These are phyloP conservation scores for Musa schizocarpa DNA, from an alignment of 176 grass and related monocot species.

Conservation along the genomic window DNA sequence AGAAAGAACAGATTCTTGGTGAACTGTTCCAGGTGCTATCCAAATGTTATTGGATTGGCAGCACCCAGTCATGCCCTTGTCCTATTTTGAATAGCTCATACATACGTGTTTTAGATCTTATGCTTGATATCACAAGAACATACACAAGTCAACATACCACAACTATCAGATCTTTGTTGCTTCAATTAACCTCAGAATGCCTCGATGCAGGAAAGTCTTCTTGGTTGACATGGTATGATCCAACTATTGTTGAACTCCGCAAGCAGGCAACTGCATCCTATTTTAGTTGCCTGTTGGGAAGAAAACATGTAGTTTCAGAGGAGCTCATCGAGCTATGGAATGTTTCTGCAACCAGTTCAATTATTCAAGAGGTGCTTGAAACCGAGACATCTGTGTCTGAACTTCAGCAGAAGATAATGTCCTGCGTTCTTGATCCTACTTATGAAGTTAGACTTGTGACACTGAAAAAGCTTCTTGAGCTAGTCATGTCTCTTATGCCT, in stretches of 20 bases:
- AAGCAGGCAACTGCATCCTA: slow-evolving; percentile 74
- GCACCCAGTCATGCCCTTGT: slow-evolving; percentile 46
- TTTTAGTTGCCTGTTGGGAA: slow-evolving; percentile 64
- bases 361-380: slow-evolving; percentile 21
- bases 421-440: slow-evolving; percentile 55
- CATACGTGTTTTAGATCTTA: slow-evolving; percentile 58
- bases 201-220: slow-evolving; percentile 37
- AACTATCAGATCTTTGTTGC: slow-evolving; percentile 43
- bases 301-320: slow-evolving; percentile 33
- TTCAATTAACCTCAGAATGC: slow-evolving; percentile 45
- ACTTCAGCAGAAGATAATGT: slow-evolving; percentile 61
- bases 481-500: slow-evolving; percentile 46
- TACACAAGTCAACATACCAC: slow-evolving; percentile 35
- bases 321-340: slow-evolving; percentile 42
- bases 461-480: slow-evolving; percentile 69
- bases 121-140: slow-evolving; percentile 62
- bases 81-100: slow-evolving; percentile 64
- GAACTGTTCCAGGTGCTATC: slow-evolving; percentile 50
- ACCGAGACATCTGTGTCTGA: slow-evolving; percentile 29
- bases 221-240: slow-evolving; percentile 54
- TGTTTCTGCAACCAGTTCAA: slow-evolving; percentile 31
- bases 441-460: slow-evolving; percentile 86
- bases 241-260: slow-evolving; percentile 63
- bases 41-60: slow-evolving; percentile 73
- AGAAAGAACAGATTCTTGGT: slow-evolving; percentile 73